phyloP scores from a whole-genome alignment of 1,284 basidiomycete genomes.

The Wallemia hederae region DNA sequence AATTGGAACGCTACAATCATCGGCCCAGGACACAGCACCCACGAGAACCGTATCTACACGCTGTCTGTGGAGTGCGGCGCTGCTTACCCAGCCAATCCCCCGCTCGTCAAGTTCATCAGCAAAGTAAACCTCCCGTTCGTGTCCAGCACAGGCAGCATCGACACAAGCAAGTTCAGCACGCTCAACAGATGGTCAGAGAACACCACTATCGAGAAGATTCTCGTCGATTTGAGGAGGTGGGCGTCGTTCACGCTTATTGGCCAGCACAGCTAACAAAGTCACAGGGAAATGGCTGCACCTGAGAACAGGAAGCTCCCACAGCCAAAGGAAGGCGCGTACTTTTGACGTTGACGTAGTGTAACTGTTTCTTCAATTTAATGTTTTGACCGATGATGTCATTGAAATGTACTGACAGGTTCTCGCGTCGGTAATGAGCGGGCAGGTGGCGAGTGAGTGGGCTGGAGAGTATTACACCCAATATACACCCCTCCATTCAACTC shows the following conservation, averaged over 20 bases:
- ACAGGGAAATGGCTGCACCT: constrained; percentile 75
- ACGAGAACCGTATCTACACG: constrained; percentile 95
- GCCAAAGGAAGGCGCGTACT: constrained; percentile 57
- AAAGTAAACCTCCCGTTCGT: constrained; percentile 92
- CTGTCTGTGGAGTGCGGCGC: constrained; percentile 67
- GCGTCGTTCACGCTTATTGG: background rate
- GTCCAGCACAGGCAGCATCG: constrained; percentile 22
- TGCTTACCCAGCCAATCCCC: constrained; percentile 50
- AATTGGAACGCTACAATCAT: constrained; percentile 98
- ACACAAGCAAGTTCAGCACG: constrained; percentile 34
- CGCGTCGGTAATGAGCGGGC: no score
- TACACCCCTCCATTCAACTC: no score
- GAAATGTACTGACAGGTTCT: no score
- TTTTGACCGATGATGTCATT: no score
- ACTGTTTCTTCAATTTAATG: no score
- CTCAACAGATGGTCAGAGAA: constrained; percentile 43
- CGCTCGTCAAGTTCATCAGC: constrained; percentile 55
- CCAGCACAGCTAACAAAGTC: background rate
- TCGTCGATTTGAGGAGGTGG: constrained; percentile 70
- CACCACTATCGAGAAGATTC: constrained; percentile 50
- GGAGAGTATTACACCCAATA: no score
- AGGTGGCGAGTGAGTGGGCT: no score
- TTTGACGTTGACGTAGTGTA: constrained; percentile 16
- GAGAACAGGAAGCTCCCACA: constrained; percentile 81
- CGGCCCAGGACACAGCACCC: constrained; percentile 80